phyloP scores from a whole-genome alignment of 2,329 filamentous ascomycete genomes.

The Magnaporthiopsis poae region DNA sequence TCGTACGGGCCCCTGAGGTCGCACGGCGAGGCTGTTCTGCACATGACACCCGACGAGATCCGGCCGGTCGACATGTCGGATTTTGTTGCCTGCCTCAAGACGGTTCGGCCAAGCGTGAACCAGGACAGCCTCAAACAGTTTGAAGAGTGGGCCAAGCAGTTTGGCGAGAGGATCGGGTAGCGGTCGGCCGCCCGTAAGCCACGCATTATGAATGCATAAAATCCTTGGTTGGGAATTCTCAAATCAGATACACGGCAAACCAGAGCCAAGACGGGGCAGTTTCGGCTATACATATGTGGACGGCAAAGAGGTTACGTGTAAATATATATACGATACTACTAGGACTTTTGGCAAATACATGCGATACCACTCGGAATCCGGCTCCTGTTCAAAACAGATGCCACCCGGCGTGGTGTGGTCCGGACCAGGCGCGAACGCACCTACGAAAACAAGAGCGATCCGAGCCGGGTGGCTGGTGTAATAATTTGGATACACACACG shows the following conservation, averaged over 20 bases:
- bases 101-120: slow-evolving; percentile 83
- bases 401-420: background rate
- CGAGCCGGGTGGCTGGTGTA: background rate
- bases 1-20: slow-evolving; percentile 92
- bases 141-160: slow-evolving; percentile 88
- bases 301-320: background rate
- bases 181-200: background rate
- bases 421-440: background rate
- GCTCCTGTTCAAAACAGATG: background rate
- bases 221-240: background rate
- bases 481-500: background rate
- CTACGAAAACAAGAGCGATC: background rate
- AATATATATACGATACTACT: background rate
- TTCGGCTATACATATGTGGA: background rate
- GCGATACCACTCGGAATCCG: background rate
- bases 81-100: slow-evolving; percentile 72
- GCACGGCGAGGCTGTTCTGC: slow-evolving; percentile 76
- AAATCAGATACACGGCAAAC: background rate
- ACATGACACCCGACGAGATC: slow-evolving; percentile 91
- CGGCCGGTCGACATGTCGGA: slow-evolving; percentile 73
- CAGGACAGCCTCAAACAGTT: slow-evolving; percentile 76
- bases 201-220: background rate
- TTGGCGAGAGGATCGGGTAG: slow-evolving; percentile 80
- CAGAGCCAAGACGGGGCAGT: background rate
- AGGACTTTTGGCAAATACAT: background rate